Evolutionary conservation across 2,329 filamentous ascomycete species (phyloP), one percentile per base, ranked within the genome.

Genomic region (Coleophoma eucalyptorum): DNA sequence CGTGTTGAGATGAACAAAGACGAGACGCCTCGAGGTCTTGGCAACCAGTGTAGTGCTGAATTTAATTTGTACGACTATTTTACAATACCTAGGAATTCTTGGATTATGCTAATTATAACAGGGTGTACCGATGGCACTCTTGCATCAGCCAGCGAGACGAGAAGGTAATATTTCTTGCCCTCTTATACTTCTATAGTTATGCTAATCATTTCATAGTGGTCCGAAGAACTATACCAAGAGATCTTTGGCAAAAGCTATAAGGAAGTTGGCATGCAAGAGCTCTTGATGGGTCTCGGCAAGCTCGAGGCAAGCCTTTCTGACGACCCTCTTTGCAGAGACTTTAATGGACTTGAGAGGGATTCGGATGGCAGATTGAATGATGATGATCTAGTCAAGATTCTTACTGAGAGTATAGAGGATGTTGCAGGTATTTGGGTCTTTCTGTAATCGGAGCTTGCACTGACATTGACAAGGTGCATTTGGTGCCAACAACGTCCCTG

Each of bases 21-120:
- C 15, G 40, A 64, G 6, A 80, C 86, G 0, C 82, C 88, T 43
- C 77, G 83, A 20, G 90, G 89, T 38, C 81, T 87, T 0, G 90
- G 90, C 46, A 95, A 94, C 62, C 84, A 87, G 57, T 89, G 93
- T 4, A 92, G 89, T 0, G 89, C 87, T 4, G 90, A 96, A 71
- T 96, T 96, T 75, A 95, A 94, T 64, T 76, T 96, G 10, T 86
- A 57, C 58, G 42, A 54, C 52, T 12, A 18, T 37, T 20, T 15
- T 19, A 41, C 7, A 5, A n/a, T 38, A 5, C 5, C 33, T 26
- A 18, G 19, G 10, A 21, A 16, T 12, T 7, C 3, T 40, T 20
- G n/a, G 1, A 44, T n/a, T 4, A 13, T 19, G 51, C 57, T 7
- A 60, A 35, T 11, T 13, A n/a, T 19, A 3, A 18, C 34, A 6